These are phyloP conservation scores for Clonostachys byssicola DNA, from an alignment of 2,329 filamentous ascomycete species.

Conservation along the genomic window DNA sequence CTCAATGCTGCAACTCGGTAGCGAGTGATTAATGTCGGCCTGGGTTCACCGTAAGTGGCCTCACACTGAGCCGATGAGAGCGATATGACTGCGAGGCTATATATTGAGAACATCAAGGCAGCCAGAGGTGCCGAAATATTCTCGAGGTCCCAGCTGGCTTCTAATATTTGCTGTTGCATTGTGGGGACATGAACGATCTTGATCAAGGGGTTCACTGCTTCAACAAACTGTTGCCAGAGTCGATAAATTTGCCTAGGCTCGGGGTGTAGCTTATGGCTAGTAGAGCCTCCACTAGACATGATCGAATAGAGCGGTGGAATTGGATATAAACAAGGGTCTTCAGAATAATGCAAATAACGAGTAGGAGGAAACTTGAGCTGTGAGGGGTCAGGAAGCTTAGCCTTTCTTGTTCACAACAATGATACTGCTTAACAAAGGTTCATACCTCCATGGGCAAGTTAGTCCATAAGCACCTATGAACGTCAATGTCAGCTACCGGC, in stretches of 20 bases:
- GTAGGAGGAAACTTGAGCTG: slow-evolving; percentile 15
- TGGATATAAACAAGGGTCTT: slow-evolving; percentile 10
- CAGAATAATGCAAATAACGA: slow-evolving; percentile 8
- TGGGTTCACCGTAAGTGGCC: slow-evolving; percentile 7
- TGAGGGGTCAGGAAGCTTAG: too few relatives aligned
- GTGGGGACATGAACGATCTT: slow-evolving; percentile 24
- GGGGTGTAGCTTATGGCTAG: slow-evolving; percentile 12
- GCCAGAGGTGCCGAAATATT: slow-evolving; percentile 7
- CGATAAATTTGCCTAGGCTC: slow-evolving; percentile 19
- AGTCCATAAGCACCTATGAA: too few relatives aligned
- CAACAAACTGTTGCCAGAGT: slow-evolving; percentile 24
- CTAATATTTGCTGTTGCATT: slow-evolving; percentile 19
- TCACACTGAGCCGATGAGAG: slow-evolving; percentile 10
- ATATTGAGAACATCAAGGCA: slow-evolving; percentile 19
- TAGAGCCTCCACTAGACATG: background rate
- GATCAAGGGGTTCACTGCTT: slow-evolving; percentile 20
- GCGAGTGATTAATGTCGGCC: slow-evolving; percentile 6
- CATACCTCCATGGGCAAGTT: too few relatives aligned
- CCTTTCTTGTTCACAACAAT: too few relatives aligned
- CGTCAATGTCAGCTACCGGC: slow-evolving; percentile 5
- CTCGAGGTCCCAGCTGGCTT: slow-evolving; percentile 16
- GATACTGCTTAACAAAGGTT: background rate
- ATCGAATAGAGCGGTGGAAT: slow-evolving; percentile 5
- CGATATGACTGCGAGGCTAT: slow-evolving; percentile 14
- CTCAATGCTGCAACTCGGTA: slow-evolving; percentile 15